phyloP scores from a whole-genome alignment of 352 stramenopile genomes.

The Phytophthora lateralis region DNA sequence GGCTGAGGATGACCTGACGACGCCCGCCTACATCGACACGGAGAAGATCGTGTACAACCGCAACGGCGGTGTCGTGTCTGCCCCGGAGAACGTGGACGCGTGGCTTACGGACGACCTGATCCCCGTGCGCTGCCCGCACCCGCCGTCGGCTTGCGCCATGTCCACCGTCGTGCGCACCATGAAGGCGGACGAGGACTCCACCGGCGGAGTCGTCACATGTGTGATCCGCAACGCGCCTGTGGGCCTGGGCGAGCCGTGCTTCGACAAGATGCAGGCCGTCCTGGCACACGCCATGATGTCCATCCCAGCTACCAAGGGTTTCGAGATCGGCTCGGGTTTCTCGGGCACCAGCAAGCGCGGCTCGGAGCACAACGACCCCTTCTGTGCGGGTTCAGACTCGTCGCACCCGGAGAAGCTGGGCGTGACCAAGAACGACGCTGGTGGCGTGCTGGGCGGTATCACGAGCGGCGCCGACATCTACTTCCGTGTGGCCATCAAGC shows the following conservation, averaged over 20 bases:
- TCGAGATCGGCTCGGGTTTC: slow-evolving; percentile 97
- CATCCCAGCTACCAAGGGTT: slow-evolving; percentile 98
- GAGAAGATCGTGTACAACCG: slow-evolving; percentile 92
- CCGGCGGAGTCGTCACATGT: slow-evolving; percentile 95
- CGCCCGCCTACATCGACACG: slow-evolving; percentile 92
- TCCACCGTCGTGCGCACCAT: slow-evolving; percentile 93
- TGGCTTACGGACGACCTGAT: slow-evolving; percentile 89
- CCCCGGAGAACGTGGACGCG: slow-evolving; percentile 55
- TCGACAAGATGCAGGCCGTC: slow-evolving; percentile 99
- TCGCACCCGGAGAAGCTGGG: slow-evolving; percentile 60
- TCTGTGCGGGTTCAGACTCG: slow-evolving; percentile 68
- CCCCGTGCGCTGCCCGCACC: slow-evolving; percentile 95
- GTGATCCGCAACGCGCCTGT: slow-evolving; percentile 97
- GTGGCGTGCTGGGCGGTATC: slow-evolving; percentile 98
- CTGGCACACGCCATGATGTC: slow-evolving; percentile 99
- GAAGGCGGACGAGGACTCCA: slow-evolving; percentile 92
- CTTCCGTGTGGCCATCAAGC: slow-evolving; percentile 99
- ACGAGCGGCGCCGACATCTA: slow-evolving; percentile 98
- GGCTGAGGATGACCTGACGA: slow-evolving; percentile 54
- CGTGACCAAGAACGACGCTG: slow-evolving; percentile 88
- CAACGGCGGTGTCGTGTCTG: slow-evolving; percentile 61
- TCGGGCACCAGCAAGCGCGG: slow-evolving; percentile 95
- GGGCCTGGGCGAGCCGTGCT: slow-evolving; percentile 97
- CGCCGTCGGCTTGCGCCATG: slow-evolving; percentile 94
- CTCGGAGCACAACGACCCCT: slow-evolving; percentile 99